Percentiles rank a stretch among this genome's conserved stretches.
These are phyloP conservation scores for Cardamine occulta DNA, from an alignment of 345 rosid species.

Conservation along the genomic window DNA sequence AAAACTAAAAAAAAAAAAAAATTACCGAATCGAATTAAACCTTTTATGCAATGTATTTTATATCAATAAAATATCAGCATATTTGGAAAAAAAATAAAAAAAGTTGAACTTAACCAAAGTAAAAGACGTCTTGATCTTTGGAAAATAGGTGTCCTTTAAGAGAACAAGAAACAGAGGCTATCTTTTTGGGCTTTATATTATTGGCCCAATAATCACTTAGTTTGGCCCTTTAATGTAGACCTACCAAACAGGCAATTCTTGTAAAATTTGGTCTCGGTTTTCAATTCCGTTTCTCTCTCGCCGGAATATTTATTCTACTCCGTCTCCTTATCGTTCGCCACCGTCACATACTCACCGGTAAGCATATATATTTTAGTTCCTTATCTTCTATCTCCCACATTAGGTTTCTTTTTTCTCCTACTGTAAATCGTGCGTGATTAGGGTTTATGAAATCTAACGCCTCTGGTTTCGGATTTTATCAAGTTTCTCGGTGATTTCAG, in stretches of 20 bases:
- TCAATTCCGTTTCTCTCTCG: constrained; percentile 38
- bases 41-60: too few species aligned
- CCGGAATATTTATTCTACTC: constrained; percentile 34
- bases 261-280: constrained; percentile 13
- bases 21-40: too few species aligned
- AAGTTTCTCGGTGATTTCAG: constrained; percentile 43
- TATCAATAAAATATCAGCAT: too few species aligned
- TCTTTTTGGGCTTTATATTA: background rate
- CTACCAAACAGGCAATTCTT: constrained; percentile 24
- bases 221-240: constrained; percentile 11
- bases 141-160: too few species aligned
- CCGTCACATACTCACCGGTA: constrained; percentile 34
- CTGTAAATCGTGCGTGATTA: constrained; percentile 20
- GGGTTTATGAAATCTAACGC: constrained; percentile 35
- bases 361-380: constrained; percentile 14
- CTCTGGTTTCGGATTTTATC: constrained; percentile 3
- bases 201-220: background rate
- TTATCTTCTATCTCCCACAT: background rate
- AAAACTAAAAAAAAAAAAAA: background rate
- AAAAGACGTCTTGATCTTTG: too few species aligned
- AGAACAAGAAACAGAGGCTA: background rate
- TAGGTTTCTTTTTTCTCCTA: background rate
- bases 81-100: too few species aligned
- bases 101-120: too few species aligned
- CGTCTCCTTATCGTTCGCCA: constrained; percentile 34